Evolutionary conservation across 2,329 filamentous ascomycete species (phyloP), one percentile per base, ranked within the genome.

Genomic region (Paecilomyces dactylethromorphus): DNA sequence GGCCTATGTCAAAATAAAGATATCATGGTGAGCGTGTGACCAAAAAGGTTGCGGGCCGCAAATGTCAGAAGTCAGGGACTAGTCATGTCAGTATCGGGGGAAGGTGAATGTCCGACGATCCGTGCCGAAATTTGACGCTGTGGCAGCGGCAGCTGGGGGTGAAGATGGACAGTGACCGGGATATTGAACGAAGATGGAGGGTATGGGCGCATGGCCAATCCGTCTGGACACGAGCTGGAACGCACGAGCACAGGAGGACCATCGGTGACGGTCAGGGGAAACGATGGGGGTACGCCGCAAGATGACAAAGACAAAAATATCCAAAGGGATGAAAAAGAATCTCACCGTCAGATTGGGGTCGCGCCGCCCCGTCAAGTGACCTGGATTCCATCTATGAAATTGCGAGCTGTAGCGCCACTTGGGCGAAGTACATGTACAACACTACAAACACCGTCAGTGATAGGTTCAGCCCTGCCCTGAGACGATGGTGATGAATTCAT

Each of bases 11-110:
- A 57, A 62, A 60, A 60, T 57, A 60, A 56, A 49, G 56, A 57
- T 57, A 59, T 56, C 54, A 52, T 55, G 24, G 55, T 64, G 60
- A 61, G 60, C 64, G 63, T 66, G 64, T 65, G 64, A 66, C 60
- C 62, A 61, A 52, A 29, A 58, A 58, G 53, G 56, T 57, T 59
- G 51, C 58, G 58, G 58, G 45, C 58, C 58, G 58, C 39, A 29
- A 55, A 53, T 35, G 35, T 58, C 54, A 56, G 57, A 58, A 53
- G 54, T 53, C 33, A 45, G 54, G 52, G 54, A 56, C 54, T 39
- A 33, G 31, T 24, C 54, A 56, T 22, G 32, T 21, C 54, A 45
- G 31, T 33, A 35, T 39, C 39, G 39, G 33, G 21, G 31, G 15
- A 13, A 29, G n/a, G 54, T 1, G 29, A 39, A 12, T 26, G 22